Evolutionary conservation across 2,329 filamentous ascomycete species (phyloP).

Genomic region (Thelonectria discophora): DNA sequence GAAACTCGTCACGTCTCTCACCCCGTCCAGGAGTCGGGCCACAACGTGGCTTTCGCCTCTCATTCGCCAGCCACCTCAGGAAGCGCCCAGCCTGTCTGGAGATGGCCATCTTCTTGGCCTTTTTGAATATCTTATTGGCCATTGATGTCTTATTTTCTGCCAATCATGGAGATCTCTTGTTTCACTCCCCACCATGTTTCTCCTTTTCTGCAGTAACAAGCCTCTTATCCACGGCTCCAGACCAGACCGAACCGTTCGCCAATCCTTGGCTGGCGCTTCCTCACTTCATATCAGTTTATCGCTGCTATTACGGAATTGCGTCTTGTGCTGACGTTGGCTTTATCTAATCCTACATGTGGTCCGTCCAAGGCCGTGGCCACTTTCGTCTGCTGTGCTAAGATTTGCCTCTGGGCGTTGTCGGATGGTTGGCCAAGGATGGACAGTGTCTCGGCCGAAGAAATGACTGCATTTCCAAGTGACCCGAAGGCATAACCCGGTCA

Average conservation of each 20-base stretch:
- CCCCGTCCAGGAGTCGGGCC: constrained; percentile 15
- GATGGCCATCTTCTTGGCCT: constrained; percentile 27
- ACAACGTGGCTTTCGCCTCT: constrained; percentile 9
- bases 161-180: constrained; percentile 35
- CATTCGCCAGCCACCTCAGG: constrained; percentile 35
- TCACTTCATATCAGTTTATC: constrained; percentile 15
- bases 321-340: constrained; percentile 34
- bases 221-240: constrained; percentile 30
- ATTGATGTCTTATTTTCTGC: constrained; percentile 33
- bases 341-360: constrained; percentile 28
- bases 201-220: constrained; percentile 27
- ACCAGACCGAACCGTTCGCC: constrained; percentile 37
- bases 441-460: constrained; percentile 21
- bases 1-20: constrained; percentile 24
- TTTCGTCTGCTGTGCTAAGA: constrained; percentile 3
- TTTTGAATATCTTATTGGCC: constrained; percentile 33
- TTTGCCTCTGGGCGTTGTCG: constrained; percentile 4
- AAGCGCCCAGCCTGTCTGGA: constrained; percentile 33
- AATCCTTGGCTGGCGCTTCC: constrained; percentile 33
- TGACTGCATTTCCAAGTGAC: background rate
- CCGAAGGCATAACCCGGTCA: constrained; percentile 4
- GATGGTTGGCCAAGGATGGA: constrained; percentile 1
- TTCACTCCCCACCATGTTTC: constrained; percentile 39
- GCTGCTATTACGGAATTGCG: constrained; percentile 25
- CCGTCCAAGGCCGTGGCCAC: constrained; percentile 4